Evolutionary conservation across 225 moss, liverwort and hornwort genomes (phyloP).

Genomic region (Pleurozium schreberi): DNA sequence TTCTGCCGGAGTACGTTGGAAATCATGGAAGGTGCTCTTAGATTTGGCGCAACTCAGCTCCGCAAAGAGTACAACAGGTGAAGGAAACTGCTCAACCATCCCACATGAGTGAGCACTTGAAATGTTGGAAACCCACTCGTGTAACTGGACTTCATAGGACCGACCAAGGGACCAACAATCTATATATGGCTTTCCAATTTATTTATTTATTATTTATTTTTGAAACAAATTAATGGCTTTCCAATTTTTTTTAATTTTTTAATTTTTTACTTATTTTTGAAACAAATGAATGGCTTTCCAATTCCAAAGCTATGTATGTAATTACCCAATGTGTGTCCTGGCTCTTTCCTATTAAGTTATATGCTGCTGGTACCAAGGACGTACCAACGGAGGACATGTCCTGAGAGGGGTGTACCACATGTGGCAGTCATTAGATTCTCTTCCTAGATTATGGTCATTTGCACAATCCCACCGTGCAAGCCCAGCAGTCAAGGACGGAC

Average conservation of each 20-base stretch:
- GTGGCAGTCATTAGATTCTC: background rate
- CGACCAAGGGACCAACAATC: background rate
- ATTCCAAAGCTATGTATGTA: background rate
- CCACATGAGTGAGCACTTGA: background rate
- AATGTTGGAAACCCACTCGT: background rate
- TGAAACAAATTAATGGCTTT: too few relatives aligned
- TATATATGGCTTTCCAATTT: too few relatives aligned
- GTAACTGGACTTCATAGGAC: background rate
- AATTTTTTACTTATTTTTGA: too few relatives aligned
- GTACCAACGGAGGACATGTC: background rate
- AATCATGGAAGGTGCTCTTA: background rate
- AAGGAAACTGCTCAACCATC: background rate
- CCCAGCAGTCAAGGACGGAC: background rate
- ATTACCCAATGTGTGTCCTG: background rate
- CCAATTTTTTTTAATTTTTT: too few relatives aligned
- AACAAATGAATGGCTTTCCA: too few relatives aligned
- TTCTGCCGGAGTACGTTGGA: fast-evolving
- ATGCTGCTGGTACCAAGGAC: background rate
- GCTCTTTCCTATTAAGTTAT: background rate
- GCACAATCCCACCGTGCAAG: background rate
- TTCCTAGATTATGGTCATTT: background rate
- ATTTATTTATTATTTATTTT: too few relatives aligned
- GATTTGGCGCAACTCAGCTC: background rate
- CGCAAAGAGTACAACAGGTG: background rate
- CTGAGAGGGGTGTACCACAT: too few relatives aligned